phyloP scores from a whole-genome alignment of 208 protist species.

The Wallacemonas sp. region DNA sequence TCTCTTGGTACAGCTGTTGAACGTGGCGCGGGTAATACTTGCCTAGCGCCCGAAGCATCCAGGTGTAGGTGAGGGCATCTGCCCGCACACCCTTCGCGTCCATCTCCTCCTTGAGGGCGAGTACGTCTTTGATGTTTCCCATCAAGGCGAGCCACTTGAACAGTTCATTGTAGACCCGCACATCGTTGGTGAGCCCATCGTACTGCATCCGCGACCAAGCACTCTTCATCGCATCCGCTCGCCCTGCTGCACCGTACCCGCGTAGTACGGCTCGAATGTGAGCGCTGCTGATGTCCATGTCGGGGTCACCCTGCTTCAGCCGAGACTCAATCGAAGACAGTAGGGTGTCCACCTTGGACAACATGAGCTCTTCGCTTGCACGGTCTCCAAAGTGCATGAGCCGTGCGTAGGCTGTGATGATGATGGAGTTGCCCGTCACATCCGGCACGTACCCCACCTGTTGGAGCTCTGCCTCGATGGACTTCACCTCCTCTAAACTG shows the following conservation, averaged over 20 bases:
- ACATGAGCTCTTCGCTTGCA: slow-evolving; percentile 84
- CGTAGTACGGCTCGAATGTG: slow-evolving; percentile 86
- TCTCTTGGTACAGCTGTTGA: slow-evolving; percentile 65
- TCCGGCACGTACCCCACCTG: slow-evolving; percentile 71
- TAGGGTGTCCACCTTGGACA: slow-evolving; percentile 87
- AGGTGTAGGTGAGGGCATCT: slow-evolving; percentile 79
- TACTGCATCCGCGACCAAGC: slow-evolving; percentile 79
- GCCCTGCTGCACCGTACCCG: slow-evolving; percentile 82
- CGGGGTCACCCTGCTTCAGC: slow-evolving; percentile 79
- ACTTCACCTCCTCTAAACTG: slow-evolving; percentile 61
- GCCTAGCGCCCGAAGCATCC: slow-evolving; percentile 72
- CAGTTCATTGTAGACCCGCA: slow-evolving; percentile 87
- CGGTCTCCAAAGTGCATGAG: slow-evolving; percentile 84
- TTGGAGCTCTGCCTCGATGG: slow-evolving; percentile 67
- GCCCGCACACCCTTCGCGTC: slow-evolving; percentile 45
- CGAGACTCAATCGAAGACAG: slow-evolving; percentile 84
- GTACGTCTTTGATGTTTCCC: slow-evolving; percentile 86
- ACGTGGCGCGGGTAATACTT: slow-evolving; percentile 88
- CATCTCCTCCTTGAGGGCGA: slow-evolving; percentile 64
- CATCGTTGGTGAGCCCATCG: slow-evolving; percentile 62
- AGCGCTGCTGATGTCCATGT: slow-evolving; percentile 83
- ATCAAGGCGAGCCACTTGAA: slow-evolving; percentile 88
- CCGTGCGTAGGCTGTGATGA: slow-evolving; percentile 84
- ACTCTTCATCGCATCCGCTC: slow-evolving; percentile 68
- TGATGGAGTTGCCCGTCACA: slow-evolving; percentile 79